Evolutionary conservation across 805 yeast species (phyloP).

Genomic region (Candida michaelii): DNA sequence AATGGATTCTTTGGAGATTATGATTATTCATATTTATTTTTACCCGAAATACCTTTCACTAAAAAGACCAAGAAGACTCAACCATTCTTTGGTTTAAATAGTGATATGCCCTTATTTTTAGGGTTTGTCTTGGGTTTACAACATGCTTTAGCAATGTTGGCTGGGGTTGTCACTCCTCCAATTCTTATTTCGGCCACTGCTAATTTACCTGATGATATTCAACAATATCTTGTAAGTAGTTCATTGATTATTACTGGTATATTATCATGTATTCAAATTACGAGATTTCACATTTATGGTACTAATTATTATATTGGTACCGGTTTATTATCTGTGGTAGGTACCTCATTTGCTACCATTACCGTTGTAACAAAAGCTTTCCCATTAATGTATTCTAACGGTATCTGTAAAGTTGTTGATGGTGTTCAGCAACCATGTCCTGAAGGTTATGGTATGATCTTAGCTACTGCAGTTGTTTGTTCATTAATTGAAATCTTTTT

Average conservation of each 20-base stretch:
- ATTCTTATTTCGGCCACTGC: slow-evolving; percentile 67
- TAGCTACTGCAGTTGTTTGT: slow-evolving; percentile 79
- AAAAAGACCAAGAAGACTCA: slow-evolving; percentile 50
- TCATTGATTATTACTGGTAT: slow-evolving; percentile 45
- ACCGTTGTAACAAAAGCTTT: slow-evolving; percentile 73
- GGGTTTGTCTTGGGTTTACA: slow-evolving; percentile 82
- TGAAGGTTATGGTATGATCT: slow-evolving; percentile 83
- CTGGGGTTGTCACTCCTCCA: slow-evolving; percentile 87
- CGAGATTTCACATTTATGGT: slow-evolving; percentile 71
- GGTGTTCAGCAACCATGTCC: slow-evolving; percentile 80
- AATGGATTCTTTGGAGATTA: slow-evolving; percentile 88
- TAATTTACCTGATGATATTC: slow-evolving; percentile 46
- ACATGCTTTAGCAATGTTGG: slow-evolving; percentile 87
- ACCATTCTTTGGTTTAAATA: slow-evolving; percentile 81
- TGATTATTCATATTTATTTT: slow-evolving; percentile 75
- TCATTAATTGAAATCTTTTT: slow-evolving; percentile 70
- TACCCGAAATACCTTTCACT: slow-evolving; percentile 74
- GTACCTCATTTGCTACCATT: slow-evolving; percentile 87
- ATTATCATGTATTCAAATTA: slow-evolving; percentile 61
- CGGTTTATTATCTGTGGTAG: slow-evolving; percentile 86
- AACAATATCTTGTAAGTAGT: slow-evolving; percentile 38
- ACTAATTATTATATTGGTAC: slow-evolving; percentile 84
- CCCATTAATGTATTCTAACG: slow-evolving; percentile 71
- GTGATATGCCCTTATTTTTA: slow-evolving; percentile 76
- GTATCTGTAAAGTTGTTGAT: slow-evolving; percentile 51